Evolutionary conservation across 176 grass and related monocot genomes (phyloP).

Genomic region (Bonia amplexicaulis): DNA sequence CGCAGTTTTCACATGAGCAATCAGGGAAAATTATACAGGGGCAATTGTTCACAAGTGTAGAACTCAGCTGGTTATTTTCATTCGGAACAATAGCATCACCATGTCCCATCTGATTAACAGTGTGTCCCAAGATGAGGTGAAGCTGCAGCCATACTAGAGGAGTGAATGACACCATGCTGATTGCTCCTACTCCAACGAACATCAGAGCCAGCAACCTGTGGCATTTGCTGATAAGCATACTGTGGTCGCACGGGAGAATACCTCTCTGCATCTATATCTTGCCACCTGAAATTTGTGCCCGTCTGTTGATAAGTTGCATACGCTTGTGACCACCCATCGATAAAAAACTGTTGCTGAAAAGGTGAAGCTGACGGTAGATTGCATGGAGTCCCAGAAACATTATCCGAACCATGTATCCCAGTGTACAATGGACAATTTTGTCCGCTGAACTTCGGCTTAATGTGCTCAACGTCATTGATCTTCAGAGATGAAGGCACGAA

Average conservation of each 20-base stretch:
- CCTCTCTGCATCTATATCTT: slow-evolving; percentile 33
- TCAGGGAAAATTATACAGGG: slow-evolving; percentile 24
- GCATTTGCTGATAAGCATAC: slow-evolving; percentile 24
- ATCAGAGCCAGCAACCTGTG: slow-evolving; percentile 27
- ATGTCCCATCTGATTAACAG: slow-evolving; percentile 17
- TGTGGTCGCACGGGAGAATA: slow-evolving; percentile 13
- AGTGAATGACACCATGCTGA: not conserved
- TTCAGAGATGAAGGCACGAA: not conserved
- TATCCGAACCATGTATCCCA: not conserved
- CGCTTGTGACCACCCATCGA: not conserved
- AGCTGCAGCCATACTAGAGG: not conserved
- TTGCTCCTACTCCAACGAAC: slow-evolving; percentile 14
- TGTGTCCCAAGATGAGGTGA: slow-evolving; percentile 12
- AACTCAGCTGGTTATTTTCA: slow-evolving; percentile 21
- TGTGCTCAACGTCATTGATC: slow-evolving; percentile 21
- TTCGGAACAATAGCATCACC: not conserved
- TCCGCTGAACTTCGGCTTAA: not conserved
- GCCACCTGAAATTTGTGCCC: slow-evolving; percentile 9
- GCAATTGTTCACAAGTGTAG: slow-evolving; percentile 11
- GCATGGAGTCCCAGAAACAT: not conserved
- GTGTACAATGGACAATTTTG: not conserved
- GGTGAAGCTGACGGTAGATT: slow-evolving; percentile 14
- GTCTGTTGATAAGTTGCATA: slow-evolving; percentile 28
- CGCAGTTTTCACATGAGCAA: slow-evolving; percentile 11
- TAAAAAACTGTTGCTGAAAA: slow-evolving; percentile 16